Evolutionary conservation across 1,139 yeast genomes (phyloP).

Genomic region (Protomyces gravidus): DNA sequence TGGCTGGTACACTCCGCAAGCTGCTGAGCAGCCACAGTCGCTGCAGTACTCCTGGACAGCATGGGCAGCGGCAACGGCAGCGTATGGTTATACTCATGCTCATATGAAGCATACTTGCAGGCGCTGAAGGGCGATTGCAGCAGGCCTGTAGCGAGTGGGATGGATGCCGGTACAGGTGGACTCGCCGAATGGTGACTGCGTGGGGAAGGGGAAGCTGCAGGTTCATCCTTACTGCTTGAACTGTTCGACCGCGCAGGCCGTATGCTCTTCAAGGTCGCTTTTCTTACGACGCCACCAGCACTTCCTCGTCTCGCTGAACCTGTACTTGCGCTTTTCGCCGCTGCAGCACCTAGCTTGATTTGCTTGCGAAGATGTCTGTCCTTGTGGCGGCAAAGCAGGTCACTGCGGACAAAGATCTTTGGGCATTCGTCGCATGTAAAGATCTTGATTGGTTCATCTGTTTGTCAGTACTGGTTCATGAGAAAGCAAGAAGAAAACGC

Average conservation of each 20-base stretch:
- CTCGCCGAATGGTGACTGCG: not conserved
- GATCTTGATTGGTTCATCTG: slow-evolving; percentile 25
- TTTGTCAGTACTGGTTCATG: not conserved
- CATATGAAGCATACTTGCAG: not conserved
- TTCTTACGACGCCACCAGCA: not conserved
- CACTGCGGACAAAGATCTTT: slow-evolving; percentile 24
- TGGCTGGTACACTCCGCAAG: not conserved
- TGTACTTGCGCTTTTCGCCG: slow-evolving; percentile 2
- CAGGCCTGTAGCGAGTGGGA: not conserved
- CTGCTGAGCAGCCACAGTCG: not conserved
- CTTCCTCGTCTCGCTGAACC: not conserved
- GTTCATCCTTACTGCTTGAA: slow-evolving; percentile 11
- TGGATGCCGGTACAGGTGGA: not conserved
- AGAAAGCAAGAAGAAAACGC: not conserved
- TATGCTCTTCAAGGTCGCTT: slow-evolving; percentile 2
- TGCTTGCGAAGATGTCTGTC: slow-evolving; percentile 12
- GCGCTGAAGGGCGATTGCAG: slow-evolving; percentile 20
- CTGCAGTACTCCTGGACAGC: not conserved
- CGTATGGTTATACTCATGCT: not conserved
- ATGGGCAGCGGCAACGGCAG: not conserved
- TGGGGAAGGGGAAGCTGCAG: not conserved
- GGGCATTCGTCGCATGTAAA: slow-evolving; percentile 25
- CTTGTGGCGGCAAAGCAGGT: slow-evolving; percentile 22
- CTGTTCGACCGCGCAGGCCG: slow-evolving; percentile 25
- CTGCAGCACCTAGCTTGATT: not conserved